phyloP scores from a whole-genome alignment of 768 basidiomycete genomes.

The Hemileccinum impolitum region DNA sequence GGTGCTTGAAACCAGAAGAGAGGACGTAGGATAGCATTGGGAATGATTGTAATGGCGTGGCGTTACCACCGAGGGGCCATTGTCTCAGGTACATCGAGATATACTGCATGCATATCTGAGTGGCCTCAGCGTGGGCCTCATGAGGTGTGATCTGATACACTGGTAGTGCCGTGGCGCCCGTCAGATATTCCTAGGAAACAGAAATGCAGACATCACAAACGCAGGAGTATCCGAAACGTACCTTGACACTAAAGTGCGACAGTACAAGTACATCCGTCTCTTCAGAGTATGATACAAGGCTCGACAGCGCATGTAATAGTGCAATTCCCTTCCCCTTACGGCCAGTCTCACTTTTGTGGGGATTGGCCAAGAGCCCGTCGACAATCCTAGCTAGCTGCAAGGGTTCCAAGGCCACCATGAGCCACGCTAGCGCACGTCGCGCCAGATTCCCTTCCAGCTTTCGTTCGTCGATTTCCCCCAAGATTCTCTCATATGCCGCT shows the following conservation, averaged over 20 bases:
- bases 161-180: neutral
- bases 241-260: neutral
- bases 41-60: neutral
- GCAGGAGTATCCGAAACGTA: neutral
- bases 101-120: neutral
- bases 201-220: no score
- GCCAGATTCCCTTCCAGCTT: neutral
- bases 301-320: neutral
- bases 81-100: neutral
- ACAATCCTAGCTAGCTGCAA: neutral
- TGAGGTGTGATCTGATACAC: neutral
- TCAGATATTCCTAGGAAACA: slow-evolving; percentile 1
- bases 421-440: neutral
- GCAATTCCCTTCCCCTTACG: no score
- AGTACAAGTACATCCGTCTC: neutral
- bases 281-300: neutral
- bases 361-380: neutral
- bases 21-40: neutral
- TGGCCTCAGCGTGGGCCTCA: neutral
- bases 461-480: neutral
- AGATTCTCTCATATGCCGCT: slow-evolving; percentile 3
- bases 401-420: neutral
- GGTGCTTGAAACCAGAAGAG: slow-evolving; percentile 1
- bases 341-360: neutral
- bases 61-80: no score